Conservation (phyloP, 352 stramenopile genomes). For the Lagenidium sp. region DNA sequence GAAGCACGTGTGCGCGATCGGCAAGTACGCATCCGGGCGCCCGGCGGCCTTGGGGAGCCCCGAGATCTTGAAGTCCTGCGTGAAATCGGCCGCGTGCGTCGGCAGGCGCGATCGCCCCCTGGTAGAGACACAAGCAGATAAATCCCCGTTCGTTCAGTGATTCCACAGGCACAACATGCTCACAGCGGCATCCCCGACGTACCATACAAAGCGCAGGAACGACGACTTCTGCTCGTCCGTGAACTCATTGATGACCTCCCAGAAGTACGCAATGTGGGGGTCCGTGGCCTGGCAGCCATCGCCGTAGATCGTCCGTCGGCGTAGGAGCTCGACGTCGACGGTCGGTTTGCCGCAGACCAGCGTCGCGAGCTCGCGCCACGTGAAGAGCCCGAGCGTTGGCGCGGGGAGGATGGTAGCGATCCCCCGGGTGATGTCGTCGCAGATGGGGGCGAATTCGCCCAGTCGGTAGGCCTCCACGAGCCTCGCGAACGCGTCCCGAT, state of each 20-base stretch:
- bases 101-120: constrained; percentile 85
- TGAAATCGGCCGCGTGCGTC: constrained; percentile 82
- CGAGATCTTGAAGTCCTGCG: constrained; percentile 87
- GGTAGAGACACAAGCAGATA: no score
- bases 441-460: constrained; percentile 71
- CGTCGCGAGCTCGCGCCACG: constrained; percentile 82
- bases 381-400: constrained; percentile 74
- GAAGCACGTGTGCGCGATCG: constrained; percentile 85
- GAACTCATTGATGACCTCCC: constrained; percentile 83
- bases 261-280: constrained; percentile 86
- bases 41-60: constrained; percentile 67
- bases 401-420: constrained; percentile 83
- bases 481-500: constrained; percentile 77
- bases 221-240: constrained; percentile 86
- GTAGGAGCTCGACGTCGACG: constrained; percentile 83
- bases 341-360: constrained; percentile 87
- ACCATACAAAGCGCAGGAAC: constrained; percentile 86
- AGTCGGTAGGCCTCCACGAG: constrained; percentile 74
- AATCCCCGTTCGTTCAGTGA: no score
- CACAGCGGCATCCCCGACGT: no score
- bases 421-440: constrained; percentile 60
- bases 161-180: no score
- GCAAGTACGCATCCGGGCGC: constrained; percentile 74
- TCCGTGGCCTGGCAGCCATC: constrained; percentile 83
- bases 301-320: constrained; percentile 84